Conservation (phyloP, 257 asterid genomes). For the Nicotiana tomentosiformis region DNA sequence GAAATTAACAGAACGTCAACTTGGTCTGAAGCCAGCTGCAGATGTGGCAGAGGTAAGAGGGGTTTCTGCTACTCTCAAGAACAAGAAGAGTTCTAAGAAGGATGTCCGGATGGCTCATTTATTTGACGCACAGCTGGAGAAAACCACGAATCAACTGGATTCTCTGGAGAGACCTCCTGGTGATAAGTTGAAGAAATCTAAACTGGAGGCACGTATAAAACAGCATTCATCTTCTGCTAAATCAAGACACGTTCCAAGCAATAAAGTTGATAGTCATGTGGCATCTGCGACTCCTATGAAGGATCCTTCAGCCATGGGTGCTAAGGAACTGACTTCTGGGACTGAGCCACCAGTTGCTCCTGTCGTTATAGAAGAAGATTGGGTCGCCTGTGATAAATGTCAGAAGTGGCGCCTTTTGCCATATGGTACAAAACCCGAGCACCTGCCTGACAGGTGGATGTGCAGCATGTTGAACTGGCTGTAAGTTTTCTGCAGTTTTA, state of each 20-base stretch:
- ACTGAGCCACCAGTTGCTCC: slow-evolving; percentile 34
- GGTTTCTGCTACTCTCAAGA: slow-evolving; percentile 28
- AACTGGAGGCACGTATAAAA: slow-evolving; percentile 28
- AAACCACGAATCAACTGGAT: slow-evolving; percentile 24
- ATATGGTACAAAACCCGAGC: slow-evolving; percentile 39
- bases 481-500: slow-evolving; percentile 46
- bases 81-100: slow-evolving; percentile 37
- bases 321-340: slow-evolving; percentile 28
- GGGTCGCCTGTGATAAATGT: slow-evolving; percentile 83
- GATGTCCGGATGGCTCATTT: slow-evolving; percentile 21
- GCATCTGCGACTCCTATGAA: slow-evolving; percentile 21
- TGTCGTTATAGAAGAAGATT: slow-evolving; percentile 45
- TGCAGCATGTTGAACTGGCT: slow-evolving; percentile 93
- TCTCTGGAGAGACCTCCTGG: slow-evolving; percentile 28
- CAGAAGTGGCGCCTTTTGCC: slow-evolving; percentile 76
- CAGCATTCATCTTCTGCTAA: slow-evolving; percentile 33
- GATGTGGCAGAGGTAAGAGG: slow-evolving; percentile 29
- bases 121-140: slow-evolving; percentile 24
- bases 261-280: slow-evolving; percentile 29
- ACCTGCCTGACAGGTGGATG: slow-evolving; percentile 68
- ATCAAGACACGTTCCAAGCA: slow-evolving; percentile 36
- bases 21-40: slow-evolving; percentile 31
- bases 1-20: slow-evolving; percentile 39
- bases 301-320: slow-evolving; percentile 35
- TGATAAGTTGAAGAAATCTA: slow-evolving; percentile 38